Base-by-base conservation (phyloP, 2,329 filamentous ascomycete genomes). In the Aspergillus luchuensis region DNA sequence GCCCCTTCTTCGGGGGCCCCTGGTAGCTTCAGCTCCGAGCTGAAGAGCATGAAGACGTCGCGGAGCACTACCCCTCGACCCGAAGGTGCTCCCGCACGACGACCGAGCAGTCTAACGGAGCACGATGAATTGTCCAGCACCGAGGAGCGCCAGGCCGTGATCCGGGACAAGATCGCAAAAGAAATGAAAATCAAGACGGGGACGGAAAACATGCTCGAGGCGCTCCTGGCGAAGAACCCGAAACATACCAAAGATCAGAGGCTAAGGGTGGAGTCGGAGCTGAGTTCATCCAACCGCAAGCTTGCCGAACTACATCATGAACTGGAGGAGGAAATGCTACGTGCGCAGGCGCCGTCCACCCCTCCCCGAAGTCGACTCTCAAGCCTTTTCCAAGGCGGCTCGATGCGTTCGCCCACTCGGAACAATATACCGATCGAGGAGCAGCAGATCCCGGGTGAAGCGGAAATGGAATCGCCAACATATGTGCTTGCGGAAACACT, bases 171-270 rank as follows among this genome's bases (percentile, higher is more conserved):
- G 71, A 89, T 99, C 65, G 94, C 92, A 67, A 94, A 96, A 71
- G 96, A 99, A 79, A 89, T 93, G 80, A 98, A 98, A 82, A 98
- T 99, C 74, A 97, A 96, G 77, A 91, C 94, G 70, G 95, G 95
- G 19, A 97, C 94, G 60, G 95, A 99, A 81, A 99, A 99, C 74
- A 89, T 99, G 86, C 83, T 99, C 41, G 95, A 99, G 80, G 95
- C 95, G 11, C 80, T 99, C 66, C 92, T 97, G 75, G 86, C 88
- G 48, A 99, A 99, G 78, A 97, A 96, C 76, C 90, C 91, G 49
- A 99, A 98, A 79, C 94, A 98, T 75, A 90, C 91, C 64, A 96
- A 93, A 74, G 94, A 94, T 62, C 91, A 94, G 73, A 86, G 91
- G 48, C 81, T 85, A 62, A 85, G 86, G 68, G 91, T 93, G 28